Evolutionary conservation across 371 early-diverging fungal genomes (phyloP).

Genomic region (Mortierella sp.): DNA sequence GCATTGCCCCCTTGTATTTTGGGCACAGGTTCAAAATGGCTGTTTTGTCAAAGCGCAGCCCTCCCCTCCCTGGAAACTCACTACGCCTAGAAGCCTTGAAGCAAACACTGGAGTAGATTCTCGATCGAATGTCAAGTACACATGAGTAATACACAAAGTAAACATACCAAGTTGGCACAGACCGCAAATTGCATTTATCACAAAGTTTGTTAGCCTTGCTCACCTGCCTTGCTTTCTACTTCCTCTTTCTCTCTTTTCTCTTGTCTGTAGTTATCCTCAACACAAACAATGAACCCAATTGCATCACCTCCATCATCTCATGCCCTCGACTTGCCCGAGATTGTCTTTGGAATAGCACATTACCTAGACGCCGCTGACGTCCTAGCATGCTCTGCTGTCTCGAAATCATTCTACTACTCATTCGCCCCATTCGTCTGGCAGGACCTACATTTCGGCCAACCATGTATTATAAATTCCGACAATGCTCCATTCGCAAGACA

Average conservation of each 20-base stretch:
- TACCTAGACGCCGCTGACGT: constrained; percentile 4
- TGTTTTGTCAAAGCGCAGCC: background rate
- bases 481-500: constrained; percentile 1
- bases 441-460: constrained; percentile 9
- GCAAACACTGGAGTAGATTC: too few relatives aligned
- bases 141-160: too few relatives aligned
- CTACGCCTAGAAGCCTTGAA: too few relatives aligned
- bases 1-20: background rate
- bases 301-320: background rate
- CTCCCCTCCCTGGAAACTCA: background rate
- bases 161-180: background rate
- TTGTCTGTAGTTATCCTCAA: background rate
- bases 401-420: background rate
- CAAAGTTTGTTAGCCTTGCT: background rate
- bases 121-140: too few relatives aligned
- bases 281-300: background rate
- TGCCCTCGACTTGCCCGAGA: constrained; percentile 12
- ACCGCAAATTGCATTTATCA: background rate
- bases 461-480: background rate
- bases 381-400: constrained; percentile 3
- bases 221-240: background rate
- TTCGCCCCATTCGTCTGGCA: constrained; percentile 7
- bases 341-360: background rate
- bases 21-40: background rate
- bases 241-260: background rate